phyloP scores from a whole-genome alignment of 768 basidiomycete species.

The Serendipita sp. region DNA sequence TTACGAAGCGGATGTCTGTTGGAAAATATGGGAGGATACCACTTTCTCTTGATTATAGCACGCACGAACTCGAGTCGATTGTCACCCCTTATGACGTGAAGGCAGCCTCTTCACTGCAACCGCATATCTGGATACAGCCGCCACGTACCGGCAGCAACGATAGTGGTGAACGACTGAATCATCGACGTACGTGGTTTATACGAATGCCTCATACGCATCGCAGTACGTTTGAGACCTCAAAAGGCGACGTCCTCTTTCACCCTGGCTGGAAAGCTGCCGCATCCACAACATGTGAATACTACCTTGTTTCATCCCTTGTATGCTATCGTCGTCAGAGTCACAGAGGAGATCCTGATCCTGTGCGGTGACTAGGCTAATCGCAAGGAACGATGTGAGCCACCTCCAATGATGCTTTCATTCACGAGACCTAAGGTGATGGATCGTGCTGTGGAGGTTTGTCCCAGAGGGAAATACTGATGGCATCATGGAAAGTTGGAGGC shows the following conservation, averaged over 20 bases:
- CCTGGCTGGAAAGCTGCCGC: slow-evolving; percentile 9
- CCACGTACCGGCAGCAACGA: too few species aligned
- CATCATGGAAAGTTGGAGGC: background rate
- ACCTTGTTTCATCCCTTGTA: too few species aligned
- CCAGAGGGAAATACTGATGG: background rate
- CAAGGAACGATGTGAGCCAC: slow-evolving; percentile 10
- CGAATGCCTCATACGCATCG: slow-evolving; percentile 13
- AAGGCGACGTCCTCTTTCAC: slow-evolving; percentile 14
- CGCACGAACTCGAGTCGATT: background rate
- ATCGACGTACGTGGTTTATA: slow-evolving; percentile 12
- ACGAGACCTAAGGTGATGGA: background rate
- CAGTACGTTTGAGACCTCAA: slow-evolving; percentile 11
- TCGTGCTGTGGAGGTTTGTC: background rate
- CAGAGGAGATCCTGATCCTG: too few species aligned
- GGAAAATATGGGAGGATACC: too few species aligned
- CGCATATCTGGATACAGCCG: background rate
- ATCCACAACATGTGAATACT: slow-evolving; percentile 6
- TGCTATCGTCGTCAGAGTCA: too few species aligned
- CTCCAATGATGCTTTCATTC: too few species aligned
- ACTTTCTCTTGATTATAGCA: too few species aligned
- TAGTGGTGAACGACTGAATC: background rate
- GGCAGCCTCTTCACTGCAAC: slow-evolving; percentile 6
- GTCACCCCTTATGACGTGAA: slow-evolving; percentile 7
- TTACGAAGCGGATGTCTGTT: too few species aligned
- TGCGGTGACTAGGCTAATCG: slow-evolving; percentile 8